Evolutionary conservation across 768 basidiomycete species (phyloP).

Genomic region (Podaxis pistillaris): DNA sequence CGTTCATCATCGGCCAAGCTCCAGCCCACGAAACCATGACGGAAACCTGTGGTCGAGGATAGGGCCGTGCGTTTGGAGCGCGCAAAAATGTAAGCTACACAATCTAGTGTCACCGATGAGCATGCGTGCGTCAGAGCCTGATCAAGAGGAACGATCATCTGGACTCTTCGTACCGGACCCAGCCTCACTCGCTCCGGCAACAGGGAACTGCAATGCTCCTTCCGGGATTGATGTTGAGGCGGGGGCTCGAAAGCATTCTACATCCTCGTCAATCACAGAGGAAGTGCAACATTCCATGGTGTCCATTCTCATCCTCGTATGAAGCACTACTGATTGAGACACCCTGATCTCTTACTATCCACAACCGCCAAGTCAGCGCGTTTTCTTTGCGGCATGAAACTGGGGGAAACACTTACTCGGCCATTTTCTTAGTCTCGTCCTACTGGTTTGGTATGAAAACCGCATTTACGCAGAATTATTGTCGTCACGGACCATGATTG

Average conservation of each 20-base stretch:
- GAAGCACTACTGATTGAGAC: too few relatives aligned
- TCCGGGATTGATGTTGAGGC: background rate
- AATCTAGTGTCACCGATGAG: background rate
- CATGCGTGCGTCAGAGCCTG: background rate
- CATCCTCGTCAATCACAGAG: background rate
- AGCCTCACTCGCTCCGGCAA: background rate
- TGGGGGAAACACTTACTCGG: background rate
- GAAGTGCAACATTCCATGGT: background rate
- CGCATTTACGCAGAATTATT: background rate
- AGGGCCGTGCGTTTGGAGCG: too few relatives aligned
- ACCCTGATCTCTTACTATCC: background rate
- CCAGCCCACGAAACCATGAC: too few relatives aligned
- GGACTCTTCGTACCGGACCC: background rate
- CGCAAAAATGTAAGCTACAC: background rate
- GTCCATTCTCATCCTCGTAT: background rate
- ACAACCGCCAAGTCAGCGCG: background rate
- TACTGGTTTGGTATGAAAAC: background rate
- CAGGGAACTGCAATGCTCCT: background rate
- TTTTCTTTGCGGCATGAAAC: background rate
- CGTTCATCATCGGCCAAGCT: too few relatives aligned
- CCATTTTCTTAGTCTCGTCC: background rate
- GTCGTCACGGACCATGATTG: background rate
- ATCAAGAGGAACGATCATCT: background rate
- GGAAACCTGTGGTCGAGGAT: too few relatives aligned
- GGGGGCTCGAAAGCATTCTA: background rate